Conservation (phyloP, 495 filamentous ascomycete species). For the Tuber borchii region DNA sequence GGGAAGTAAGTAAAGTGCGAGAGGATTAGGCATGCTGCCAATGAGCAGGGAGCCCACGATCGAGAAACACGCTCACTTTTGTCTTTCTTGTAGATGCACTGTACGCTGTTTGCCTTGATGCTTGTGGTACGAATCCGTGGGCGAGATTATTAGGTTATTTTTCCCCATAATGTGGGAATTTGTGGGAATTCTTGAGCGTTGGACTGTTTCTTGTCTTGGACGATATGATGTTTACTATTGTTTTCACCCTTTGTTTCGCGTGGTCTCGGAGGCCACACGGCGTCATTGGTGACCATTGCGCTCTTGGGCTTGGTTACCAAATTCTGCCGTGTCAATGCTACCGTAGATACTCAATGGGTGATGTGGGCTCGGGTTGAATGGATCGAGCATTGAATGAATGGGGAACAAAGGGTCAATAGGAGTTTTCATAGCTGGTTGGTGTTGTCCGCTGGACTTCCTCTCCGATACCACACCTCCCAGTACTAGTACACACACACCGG, state of each 20-base stretch:
- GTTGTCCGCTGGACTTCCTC: neutral
- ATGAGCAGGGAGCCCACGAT: neutral
- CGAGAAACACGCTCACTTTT: neutral
- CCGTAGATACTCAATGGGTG: neutral
- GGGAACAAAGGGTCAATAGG: neutral
- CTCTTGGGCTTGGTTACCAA: neutral
- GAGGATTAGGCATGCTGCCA: neutral
- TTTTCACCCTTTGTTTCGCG: neutral
- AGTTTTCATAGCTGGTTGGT: neutral
- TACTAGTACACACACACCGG: neutral
- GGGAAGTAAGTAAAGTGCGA: neutral
- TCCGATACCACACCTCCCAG: neutral
- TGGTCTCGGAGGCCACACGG: neutral
- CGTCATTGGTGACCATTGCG: neutral
- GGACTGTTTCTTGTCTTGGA: neutral
- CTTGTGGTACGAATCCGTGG: neutral
- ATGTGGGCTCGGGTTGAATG: neutral
- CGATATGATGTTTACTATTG: neutral
- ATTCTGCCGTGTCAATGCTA: neutral
- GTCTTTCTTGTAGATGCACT: neutral
- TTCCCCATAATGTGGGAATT: neutral
- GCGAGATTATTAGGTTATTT: neutral
- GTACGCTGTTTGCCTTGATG: neutral
- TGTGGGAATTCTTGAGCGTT: neutral
- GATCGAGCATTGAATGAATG: neutral